phyloP scores from a whole-genome alignment of 768 basidiomycete species.

The Strobilomyces dryophilus region DNA sequence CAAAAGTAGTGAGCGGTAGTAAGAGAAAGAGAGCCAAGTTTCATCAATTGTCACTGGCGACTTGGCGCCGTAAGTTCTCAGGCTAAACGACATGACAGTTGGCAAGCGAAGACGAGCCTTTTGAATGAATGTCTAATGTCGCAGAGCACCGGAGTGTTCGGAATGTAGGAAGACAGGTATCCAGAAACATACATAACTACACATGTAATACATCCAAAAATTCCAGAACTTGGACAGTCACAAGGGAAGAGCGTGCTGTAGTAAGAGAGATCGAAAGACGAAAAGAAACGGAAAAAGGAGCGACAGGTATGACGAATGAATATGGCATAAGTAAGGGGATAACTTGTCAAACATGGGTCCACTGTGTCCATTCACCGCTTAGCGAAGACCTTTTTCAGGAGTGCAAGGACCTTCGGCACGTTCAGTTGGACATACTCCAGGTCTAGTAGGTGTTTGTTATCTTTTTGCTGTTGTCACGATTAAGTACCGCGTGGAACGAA shows the following conservation, averaged over 20 bases:
- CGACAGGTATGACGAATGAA: conserved; percentile 31
- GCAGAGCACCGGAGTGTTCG: conserved; percentile 10
- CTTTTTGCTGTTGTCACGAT: conserved; percentile 78
- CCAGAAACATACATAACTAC: conserved; percentile 37
- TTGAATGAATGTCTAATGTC: conserved; percentile 3
- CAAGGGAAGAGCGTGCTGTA: conserved; percentile 18
- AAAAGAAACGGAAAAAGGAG: conserved; percentile 15
- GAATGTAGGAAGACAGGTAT: conserved; percentile 31
- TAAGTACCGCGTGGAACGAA: conserved; percentile 13
- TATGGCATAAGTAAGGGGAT: conserved; percentile 33
- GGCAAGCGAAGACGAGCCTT: too few species aligned
- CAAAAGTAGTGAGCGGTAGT: neutral
- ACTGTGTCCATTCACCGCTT: conserved; percentile 55
- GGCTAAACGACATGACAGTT: neutral
- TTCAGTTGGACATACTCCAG: conserved; percentile 97
- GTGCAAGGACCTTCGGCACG: conserved; percentile 88
- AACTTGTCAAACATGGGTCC: conserved; percentile 16
- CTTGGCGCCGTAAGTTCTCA: neutral
- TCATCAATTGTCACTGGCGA: neutral
- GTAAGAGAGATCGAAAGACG: conserved; percentile 11
- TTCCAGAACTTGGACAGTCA: conserved; percentile 28
- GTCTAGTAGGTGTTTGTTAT: conserved; percentile 94
- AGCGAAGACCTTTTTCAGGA: conserved; percentile 92
- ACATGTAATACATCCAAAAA: conserved; percentile 33
- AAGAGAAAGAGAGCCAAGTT: neutral